A percentile compares a stretch with the other conserved stretches of the same genome.
Conservation (phyloP, 345 rosid genomes). For the Eucalyptus fibrosa region DNA sequence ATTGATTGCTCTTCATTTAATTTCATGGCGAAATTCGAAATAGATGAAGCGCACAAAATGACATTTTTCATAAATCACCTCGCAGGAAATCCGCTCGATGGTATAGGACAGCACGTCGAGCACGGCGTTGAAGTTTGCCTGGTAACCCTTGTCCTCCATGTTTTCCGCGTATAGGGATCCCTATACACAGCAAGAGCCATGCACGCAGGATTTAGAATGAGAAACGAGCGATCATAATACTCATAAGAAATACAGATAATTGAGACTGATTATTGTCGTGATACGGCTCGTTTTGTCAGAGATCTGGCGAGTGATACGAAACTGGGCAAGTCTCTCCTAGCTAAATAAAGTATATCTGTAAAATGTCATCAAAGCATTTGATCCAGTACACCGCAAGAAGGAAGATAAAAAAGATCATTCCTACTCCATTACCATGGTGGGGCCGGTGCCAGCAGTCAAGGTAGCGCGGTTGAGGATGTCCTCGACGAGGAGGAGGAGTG, state of each 20-base stretch:
- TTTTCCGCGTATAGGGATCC: neutral
- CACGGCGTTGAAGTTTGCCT: neutral
- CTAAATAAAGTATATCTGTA: neutral
- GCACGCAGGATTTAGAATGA: neutral
- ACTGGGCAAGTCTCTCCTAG: neutral
- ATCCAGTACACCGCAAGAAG: neutral
- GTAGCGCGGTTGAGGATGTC: constrained; percentile 50
- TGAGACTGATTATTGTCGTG: neutral
- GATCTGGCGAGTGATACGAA: neutral
- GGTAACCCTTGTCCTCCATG: constrained; percentile 27
- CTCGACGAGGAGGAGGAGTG: constrained; percentile 53
- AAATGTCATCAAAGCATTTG: neutral
- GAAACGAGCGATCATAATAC: neutral
- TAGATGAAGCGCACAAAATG: neutral
- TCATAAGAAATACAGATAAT: neutral
- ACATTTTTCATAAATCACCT: constrained; percentile 15
- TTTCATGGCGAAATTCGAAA: neutral
- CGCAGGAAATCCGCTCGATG: constrained; percentile 55
- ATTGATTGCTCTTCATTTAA: neutral
- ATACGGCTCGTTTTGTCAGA: neutral
- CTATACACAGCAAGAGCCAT: neutral
- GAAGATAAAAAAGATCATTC: neutral
- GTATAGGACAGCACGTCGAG: constrained; percentile 34
- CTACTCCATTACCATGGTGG: constrained; percentile 9
- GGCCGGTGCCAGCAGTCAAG: constrained; percentile 16